Evolutionary conservation across 306 rosid genomes (phyloP).

Genomic region (Carpinus fangiana): DNA sequence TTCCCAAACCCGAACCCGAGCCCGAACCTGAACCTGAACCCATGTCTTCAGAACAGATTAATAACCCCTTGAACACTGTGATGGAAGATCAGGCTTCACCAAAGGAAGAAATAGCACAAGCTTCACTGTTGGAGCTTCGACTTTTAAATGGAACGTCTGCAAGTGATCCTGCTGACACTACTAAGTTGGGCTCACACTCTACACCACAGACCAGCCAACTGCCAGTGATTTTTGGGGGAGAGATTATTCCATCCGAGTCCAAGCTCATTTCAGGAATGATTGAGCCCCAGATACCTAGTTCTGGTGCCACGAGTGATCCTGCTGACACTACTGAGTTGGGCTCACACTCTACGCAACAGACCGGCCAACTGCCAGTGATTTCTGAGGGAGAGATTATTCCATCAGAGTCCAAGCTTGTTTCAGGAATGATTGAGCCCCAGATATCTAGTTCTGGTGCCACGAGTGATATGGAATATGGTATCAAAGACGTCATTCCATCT

Average conservation of each 20-base stretch:
- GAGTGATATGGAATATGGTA: conserved; percentile 21
- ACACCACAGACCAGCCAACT: conserved; percentile 7
- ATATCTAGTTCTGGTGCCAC: conserved; percentile 28
- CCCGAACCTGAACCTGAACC: conserved; percentile 30
- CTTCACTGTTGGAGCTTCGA: conserved; percentile 16
- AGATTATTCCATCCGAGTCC: conserved; percentile 11
- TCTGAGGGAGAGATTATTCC: conserved; percentile 14
- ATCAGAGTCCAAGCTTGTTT: conserved; percentile 18
- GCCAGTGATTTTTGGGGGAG: conserved; percentile 6
- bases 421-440: conserved; percentile 27
- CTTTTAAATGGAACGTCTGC: conserved; percentile 14
- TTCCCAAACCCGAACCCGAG: conserved; percentile 25
- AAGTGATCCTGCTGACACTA: neutral
- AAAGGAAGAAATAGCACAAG: conserved; percentile 20
- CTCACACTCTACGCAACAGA: conserved; percentile 6
- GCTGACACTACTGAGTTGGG: neutral
- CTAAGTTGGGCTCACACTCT: neutral
- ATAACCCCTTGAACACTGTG: conserved; percentile 23
- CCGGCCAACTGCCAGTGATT: neutral
- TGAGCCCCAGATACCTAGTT: conserved; percentile 29
- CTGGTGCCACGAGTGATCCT: conserved; percentile 21
- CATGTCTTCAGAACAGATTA: conserved; percentile 20
- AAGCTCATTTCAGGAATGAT: conserved; percentile 20
- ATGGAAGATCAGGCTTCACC: conserved; percentile 32
- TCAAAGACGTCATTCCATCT: conserved; percentile 32